Evolutionary conservation across 176 grass and related monocot genomes (phyloP).

Genomic region (Dendrocalamus sinicus): DNA sequence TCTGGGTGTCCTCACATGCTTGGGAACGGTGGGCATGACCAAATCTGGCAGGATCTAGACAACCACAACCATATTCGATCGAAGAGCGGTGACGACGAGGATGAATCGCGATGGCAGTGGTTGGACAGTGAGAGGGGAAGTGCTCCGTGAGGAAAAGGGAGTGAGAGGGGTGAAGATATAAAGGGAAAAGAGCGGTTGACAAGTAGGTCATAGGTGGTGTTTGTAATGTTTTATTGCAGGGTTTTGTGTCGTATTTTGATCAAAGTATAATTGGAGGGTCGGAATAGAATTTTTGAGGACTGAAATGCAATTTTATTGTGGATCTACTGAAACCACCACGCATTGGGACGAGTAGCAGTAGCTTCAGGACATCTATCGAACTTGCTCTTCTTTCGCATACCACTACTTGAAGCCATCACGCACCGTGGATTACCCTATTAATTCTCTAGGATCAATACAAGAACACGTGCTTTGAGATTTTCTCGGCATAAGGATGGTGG

Average conservation of each 20-base stretch:
- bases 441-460: not conserved
- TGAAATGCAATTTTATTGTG: not conserved
- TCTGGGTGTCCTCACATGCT: not conserved
- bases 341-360: not conserved
- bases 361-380: not conserved
- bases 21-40: not conserved
- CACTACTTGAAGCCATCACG: too few relatives aligned
- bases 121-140: not conserved
- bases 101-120: not conserved
- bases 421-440: too few relatives aligned
- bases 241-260: too few relatives aligned
- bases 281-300: not conserved
- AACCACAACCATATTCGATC: not conserved
- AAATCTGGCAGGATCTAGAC: not conserved
- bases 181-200: too few relatives aligned
- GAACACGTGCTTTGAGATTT: slow-evolving; percentile 4
- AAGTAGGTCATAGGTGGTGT: not conserved
- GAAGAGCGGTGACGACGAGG: not conserved
- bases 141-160: not conserved
- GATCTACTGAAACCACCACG: not conserved
- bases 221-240: not conserved
- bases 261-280: not conserved
- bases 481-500: not conserved
- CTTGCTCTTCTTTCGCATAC: too few relatives aligned
- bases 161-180: too few relatives aligned